Conservation (phyloP, 176 grass and related monocot genomes). For the Bothriochloa decipiens region DNA sequence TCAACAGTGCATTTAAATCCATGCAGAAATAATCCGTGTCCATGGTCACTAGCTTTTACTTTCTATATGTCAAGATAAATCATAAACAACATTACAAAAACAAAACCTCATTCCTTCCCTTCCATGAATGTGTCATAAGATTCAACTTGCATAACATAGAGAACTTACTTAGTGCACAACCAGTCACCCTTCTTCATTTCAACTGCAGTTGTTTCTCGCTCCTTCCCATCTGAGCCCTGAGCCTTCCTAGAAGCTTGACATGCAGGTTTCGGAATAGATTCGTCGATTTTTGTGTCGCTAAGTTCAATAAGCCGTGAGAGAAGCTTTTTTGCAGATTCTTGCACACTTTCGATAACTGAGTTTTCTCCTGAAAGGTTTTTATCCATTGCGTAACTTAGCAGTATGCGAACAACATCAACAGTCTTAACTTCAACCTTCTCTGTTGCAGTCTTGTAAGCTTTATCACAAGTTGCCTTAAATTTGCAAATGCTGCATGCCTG, state of each 20-base stretch:
- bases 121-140: constrained; percentile 29
- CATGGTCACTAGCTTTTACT: constrained; percentile 21
- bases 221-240: constrained; percentile 42
- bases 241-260: constrained; percentile 47
- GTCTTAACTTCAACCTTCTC: constrained; percentile 62
- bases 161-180: constrained; percentile 86
- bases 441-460: constrained; percentile 50
- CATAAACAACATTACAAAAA: constrained; percentile 15
- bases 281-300: constrained; percentile 71
- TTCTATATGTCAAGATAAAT: constrained; percentile 11
- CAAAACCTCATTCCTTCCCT: constrained; percentile 15
- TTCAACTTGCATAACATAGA: constrained; percentile 29
- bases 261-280: constrained; percentile 61
- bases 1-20: neutral
- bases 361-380: constrained; percentile 61
- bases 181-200: constrained; percentile 99
- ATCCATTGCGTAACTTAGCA: constrained; percentile 75
- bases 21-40: constrained; percentile 25
- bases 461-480: constrained; percentile 84
- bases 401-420: constrained; percentile 79
- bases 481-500: constrained; percentile 84
- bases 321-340: constrained; percentile 85
- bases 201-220: constrained; percentile 41
- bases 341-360: constrained; percentile 56
- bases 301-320: constrained; percentile 66